Evolutionary conservation across 306 rosid genomes (phyloP), one percentile per base, ranked within the genome.

Genomic region (Leucaena leucocephala): DNA sequence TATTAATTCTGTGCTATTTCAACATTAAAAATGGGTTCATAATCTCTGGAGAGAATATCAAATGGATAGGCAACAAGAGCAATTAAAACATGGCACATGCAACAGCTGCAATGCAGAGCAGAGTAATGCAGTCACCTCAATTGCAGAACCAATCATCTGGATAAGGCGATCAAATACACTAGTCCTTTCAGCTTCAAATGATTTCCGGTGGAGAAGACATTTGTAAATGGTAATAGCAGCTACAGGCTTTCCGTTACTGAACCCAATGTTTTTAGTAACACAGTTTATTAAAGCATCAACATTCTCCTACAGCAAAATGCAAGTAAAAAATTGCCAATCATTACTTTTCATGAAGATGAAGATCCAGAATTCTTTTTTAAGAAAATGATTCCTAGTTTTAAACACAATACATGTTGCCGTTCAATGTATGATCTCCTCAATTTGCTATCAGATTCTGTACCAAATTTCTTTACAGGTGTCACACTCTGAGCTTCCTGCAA

Each of bases 111-210:
- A n/a, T n/a, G n/a, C n/a, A n/a, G n/a, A n/a, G n/a, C n/a, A n/a
- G n/a, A n/a, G 2, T 67, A 78, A 39, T 52, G 68, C 40, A 46
- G 77, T 74, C 67, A 95, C 99, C 99, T 95, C 98, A 80, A 93
- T 93, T 84, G 96, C 91, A 12, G 97, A 93, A 81, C 99, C 99
- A 88, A 95, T 91, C 96, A 90, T 95, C 88, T 95, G 99, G 80
- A 95, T 95, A 83, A 95, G 98, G 74, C 99, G 97, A 81, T 95
- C 98, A 91, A 95, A 95, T 49, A 95, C 98, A 77, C 99, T 93
- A 44, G 99, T 95, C 78, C 97, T 93, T 86, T 95, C 99, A 65
- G 97, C 98, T 91, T 93, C 99, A 81, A 95, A 95, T 64, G 99
- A 93, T 84, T 93, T 93, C 98, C 99, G 91, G 75, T 93, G 94